These are phyloP conservation scores for Yamadazyma epiphylla DNA, from an alignment of 1,139 yeast genomes.

Conservation along the genomic window DNA sequence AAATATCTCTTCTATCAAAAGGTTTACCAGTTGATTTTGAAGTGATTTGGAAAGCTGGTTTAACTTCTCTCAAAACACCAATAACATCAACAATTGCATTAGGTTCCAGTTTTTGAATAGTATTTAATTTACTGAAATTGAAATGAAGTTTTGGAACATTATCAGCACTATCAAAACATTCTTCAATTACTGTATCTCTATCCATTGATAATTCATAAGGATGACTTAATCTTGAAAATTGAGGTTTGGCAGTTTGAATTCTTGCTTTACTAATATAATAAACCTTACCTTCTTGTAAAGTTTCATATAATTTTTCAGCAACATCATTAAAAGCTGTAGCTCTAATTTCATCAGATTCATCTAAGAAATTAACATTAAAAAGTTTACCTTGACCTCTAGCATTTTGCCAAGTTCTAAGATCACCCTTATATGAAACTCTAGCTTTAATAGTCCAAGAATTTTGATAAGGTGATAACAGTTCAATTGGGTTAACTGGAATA, in stretches of 20 bases:
- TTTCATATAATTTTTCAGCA: slow-evolving; percentile 73
- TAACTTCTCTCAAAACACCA: slow-evolving; percentile 78
- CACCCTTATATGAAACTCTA: slow-evolving; percentile 84
- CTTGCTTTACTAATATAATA: slow-evolving; percentile 82
- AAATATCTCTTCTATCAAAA: slow-evolving; percentile 85
- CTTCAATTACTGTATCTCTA: slow-evolving; percentile 72
- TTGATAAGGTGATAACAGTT: slow-evolving; percentile 86
- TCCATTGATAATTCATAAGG: slow-evolving; percentile 86
- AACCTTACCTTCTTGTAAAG: slow-evolving; percentile 84
- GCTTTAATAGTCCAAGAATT: slow-evolving; percentile 91
- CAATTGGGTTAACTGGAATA: slow-evolving; percentile 66
- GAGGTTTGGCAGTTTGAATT: slow-evolving; percentile 79
- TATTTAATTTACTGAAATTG: slow-evolving; percentile 68
- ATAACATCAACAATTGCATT: slow-evolving; percentile 79
- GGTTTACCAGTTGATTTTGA: slow-evolving; percentile 91
- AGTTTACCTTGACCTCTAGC: slow-evolving; percentile 86
- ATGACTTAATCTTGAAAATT: slow-evolving; percentile 78
- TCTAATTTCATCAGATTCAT: slow-evolving; percentile 93
- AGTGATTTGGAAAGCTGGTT: slow-evolving; percentile 73
- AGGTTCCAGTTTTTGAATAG: slow-evolving; percentile 63
- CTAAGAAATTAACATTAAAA: slow-evolving; percentile 82
- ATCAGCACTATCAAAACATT: slow-evolving; percentile 57
- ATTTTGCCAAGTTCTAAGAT: slow-evolving; percentile 84
- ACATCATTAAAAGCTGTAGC: slow-evolving; percentile 92
- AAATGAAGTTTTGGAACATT: slow-evolving; percentile 75